These are phyloP conservation scores for Globomyces sp. DNA, from an alignment of 371 early-diverging fungal species.

Conservation along the genomic window DNA sequence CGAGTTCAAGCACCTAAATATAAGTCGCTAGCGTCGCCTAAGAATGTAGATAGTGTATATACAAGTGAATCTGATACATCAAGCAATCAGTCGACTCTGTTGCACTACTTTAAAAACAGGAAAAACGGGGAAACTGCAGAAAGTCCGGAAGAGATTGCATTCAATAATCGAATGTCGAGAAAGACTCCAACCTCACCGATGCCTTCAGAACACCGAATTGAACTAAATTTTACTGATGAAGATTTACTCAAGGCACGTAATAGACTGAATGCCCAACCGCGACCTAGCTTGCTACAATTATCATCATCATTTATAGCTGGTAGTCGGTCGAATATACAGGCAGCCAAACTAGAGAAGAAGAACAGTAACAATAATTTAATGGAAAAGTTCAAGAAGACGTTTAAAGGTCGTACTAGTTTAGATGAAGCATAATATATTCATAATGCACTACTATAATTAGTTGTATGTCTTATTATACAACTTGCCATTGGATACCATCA, in stretches of 20 bases:
- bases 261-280: background rate
- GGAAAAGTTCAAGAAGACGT: slow-evolving; percentile 10
- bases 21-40: background rate
- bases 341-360: too few relatives aligned
- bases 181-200: slow-evolving; percentile 2
- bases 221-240: background rate
- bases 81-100: background rate
- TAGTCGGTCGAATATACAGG: background rate
- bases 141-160: slow-evolving; percentile 3
- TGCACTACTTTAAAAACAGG: slow-evolving; percentile 13
- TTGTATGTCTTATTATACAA: too few relatives aligned
- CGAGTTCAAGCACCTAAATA: slow-evolving; percentile 3
- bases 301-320: slow-evolving; percentile 9
- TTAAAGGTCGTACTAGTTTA: background rate
- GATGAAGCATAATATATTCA: too few relatives aligned
- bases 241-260: slow-evolving; percentile 3
- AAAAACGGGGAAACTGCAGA: background rate
- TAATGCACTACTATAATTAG: too few relatives aligned
- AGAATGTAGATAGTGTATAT: too few relatives aligned
- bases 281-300: slow-evolving; percentile 4
- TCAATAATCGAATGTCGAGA: background rate
- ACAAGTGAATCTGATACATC: background rate
- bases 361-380: background rate
- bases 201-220: background rate
- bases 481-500: too few relatives aligned